Evolutionary conservation across 495 filamentous ascomycete species (phyloP), one percentile per base, ranked within the genome.

Genomic region (Astrocystis sublimbata): DNA sequence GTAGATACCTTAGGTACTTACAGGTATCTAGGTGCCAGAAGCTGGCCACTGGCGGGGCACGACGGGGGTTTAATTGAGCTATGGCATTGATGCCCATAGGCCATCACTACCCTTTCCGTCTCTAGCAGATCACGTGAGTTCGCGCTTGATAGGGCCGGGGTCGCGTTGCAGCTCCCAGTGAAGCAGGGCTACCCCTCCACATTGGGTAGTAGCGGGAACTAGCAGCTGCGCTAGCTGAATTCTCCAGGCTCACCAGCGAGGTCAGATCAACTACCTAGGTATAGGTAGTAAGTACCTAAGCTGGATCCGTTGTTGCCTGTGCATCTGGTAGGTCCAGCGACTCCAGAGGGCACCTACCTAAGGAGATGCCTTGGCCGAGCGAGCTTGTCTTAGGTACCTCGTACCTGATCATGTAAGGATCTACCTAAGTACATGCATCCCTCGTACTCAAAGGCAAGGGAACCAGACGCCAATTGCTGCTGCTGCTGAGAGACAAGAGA

Each of bases 111-210:
- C 0, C 26, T 2, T 21, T n/a, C 5, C 1, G 17, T n/a, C 38
- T 17, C n/a, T 13, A 31, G 2, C 5, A 0, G 2, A 15, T 40
- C 60, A 62, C 51, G 51, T 62, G 60, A 36, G 26, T 30, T 55
- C 60, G 60, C 60, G 60, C 60, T 49, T 61, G 38, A 41, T 42
- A 13, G 2, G 6, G 9, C 36, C 6, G 15, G 26, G 54, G 58
- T 40, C 59, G 59, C 59, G 59, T 55, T 61, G 38, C 45, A 28
- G 45, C 23, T 47, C 23, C 23, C 43, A n/a, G 43, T n/a, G 23
- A 5, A 30, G 9, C 30, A 30, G 26, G 8, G 45, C n/a, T 49
- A 49, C 46, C 46, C 46, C 46, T 49, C 46, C 46, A 30, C n/a
- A n/a, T n/a, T n/a, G n/a, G n/a, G n/a, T n/a, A 49, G 26, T n/a